Percentiles rank a stretch among this genome's conserved stretches.
These are phyloP conservation scores for Candida sanyaensis DNA, from an alignment of 1,139 yeast genomes.

Conservation along the genomic window DNA sequence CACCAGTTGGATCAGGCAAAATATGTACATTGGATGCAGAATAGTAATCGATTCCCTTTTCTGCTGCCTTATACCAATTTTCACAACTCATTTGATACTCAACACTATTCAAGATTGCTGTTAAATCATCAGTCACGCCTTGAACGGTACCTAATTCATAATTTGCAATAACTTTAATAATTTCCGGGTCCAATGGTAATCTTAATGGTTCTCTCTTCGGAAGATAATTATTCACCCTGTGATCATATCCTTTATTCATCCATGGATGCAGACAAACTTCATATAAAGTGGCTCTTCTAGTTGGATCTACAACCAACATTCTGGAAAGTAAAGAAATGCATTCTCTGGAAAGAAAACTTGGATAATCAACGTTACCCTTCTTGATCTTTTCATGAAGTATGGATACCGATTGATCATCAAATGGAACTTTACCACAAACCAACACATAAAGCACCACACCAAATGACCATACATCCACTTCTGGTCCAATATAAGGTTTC, in stretches of 20 bases:
- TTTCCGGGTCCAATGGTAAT: conserved; percentile 69
- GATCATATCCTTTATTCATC: conserved; percentile 90
- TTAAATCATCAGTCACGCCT: conserved; percentile 58
- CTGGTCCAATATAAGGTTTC: conserved; percentile 92
- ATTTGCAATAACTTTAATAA: conserved; percentile 73
- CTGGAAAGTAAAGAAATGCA: conserved; percentile 81
- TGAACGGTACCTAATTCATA: conserved; percentile 78
- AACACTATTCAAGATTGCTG: conserved; percentile 60
- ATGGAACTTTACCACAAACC: conserved; percentile 97
- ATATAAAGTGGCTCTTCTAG: conserved; percentile 71
- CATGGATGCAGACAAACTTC: conserved; percentile 91
- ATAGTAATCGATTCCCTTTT: conserved; percentile 44
- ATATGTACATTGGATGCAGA: conserved; percentile 41
- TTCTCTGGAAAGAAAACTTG: conserved; percentile 75
- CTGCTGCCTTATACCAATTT: conserved; percentile 59
- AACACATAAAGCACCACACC: conserved; percentile 94
- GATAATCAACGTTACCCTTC: conserved; percentile 90
- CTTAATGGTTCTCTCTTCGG: conserved; percentile 78
- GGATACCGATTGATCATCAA: conserved; percentile 93
- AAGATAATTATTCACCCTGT: conserved; percentile 66
- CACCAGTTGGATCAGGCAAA: conserved; percentile 79
- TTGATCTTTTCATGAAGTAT: conserved; percentile 94
- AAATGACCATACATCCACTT: conserved; percentile 97
- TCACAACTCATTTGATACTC: conserved; percentile 67
- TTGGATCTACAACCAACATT: conserved; percentile 91